Percentiles rank a stretch among this genome's conserved stretches.
Conservation (phyloP, 2,329 filamentous ascomycete species). For the Beauveria sp. region DNA sequence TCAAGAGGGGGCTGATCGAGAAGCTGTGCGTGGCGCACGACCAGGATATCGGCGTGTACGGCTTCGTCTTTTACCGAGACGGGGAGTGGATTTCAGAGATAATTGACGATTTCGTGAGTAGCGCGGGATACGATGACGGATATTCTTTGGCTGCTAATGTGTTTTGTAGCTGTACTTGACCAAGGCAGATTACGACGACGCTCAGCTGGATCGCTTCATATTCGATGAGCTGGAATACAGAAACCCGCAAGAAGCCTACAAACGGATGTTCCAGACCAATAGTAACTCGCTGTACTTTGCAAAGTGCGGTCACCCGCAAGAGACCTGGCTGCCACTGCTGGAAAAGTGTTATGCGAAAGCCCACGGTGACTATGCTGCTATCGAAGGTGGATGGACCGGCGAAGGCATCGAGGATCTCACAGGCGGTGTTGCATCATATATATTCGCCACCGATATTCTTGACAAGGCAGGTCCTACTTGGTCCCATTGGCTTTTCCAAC, state of each 20-base stretch:
- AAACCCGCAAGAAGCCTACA: slow-evolving; percentile 52
- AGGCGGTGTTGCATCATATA: slow-evolving; percentile 59
- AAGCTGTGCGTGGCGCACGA: slow-evolving; percentile 65
- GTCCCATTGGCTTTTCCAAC: not conserved
- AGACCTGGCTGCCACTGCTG: slow-evolving; percentile 72
- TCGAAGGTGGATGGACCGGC: slow-evolving; percentile 62
- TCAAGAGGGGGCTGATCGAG: slow-evolving; percentile 64
- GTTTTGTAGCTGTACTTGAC: slow-evolving; percentile 38
- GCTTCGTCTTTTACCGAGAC: slow-evolving; percentile 77
- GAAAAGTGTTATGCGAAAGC: slow-evolving; percentile 79
- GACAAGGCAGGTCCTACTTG: slow-evolving; percentile 47
- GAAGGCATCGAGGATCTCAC: slow-evolving; percentile 54
- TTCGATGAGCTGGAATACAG: slow-evolving; percentile 38
- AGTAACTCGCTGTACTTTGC: slow-evolving; percentile 70
- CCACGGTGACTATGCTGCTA: slow-evolving; percentile 68
- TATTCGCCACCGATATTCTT: slow-evolving; percentile 60
- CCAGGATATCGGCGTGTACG: slow-evolving; percentile 70
- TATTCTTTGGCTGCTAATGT: not conserved
- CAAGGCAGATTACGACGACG: slow-evolving; percentile 55
- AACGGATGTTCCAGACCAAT: slow-evolving; percentile 63
- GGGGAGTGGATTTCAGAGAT: slow-evolving; percentile 62
- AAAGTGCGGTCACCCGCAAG: slow-evolving; percentile 64
- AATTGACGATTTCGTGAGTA: slow-evolving; percentile 43
- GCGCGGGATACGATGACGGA: slow-evolving; percentile 8
- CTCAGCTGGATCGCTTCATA: slow-evolving; percentile 37